Percentiles rank a stretch among this genome's conserved stretches.
Conservation (phyloP, 2,329 filamentous ascomycete genomes). For the Fusarium tjaetaba region DNA sequence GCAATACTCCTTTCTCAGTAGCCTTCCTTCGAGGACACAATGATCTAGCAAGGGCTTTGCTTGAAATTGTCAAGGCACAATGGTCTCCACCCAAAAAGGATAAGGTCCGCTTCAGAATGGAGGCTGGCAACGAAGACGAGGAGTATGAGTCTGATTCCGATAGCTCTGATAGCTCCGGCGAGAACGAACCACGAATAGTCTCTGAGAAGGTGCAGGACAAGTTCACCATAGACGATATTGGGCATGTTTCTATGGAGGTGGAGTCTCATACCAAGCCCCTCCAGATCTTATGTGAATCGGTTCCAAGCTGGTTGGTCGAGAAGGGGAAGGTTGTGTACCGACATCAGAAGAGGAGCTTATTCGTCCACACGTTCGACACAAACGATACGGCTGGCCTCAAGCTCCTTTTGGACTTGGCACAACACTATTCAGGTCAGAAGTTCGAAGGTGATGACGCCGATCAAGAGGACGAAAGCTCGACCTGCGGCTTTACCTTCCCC, state of each 20-base stretch:
- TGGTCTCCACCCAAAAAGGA: constrained; percentile 67
- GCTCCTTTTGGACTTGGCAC: constrained; percentile 65
- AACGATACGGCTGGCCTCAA: constrained; percentile 65
- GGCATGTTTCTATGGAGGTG: constrained; percentile 73
- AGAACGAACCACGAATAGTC: constrained; percentile 56
- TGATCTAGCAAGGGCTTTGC: constrained; percentile 69
- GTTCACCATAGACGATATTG: constrained; percentile 81
- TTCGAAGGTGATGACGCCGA: constrained; percentile 46
- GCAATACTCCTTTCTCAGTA: constrained; percentile 72
- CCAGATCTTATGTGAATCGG: constrained; percentile 57
- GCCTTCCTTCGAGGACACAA: constrained; percentile 73
- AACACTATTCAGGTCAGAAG: constrained; percentile 55
- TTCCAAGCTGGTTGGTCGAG: constrained; percentile 47
- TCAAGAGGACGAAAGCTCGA: constrained; percentile 48
- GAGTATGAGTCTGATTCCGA: constrained; percentile 49
- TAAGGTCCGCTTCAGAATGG: constrained; percentile 61
- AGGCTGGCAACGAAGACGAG: constrained; percentile 49
- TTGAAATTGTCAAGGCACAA: constrained; percentile 77
- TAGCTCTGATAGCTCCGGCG: constrained; percentile 41
- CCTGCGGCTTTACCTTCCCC: constrained; percentile 52
- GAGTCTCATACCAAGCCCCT: constrained; percentile 70
- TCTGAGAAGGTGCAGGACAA: constrained; percentile 69
- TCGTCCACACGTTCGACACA: constrained; percentile 59
- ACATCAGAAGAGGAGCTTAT: constrained; percentile 38
- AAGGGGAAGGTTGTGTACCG: constrained; percentile 40